Base-by-base conservation (phyloP, 2,329 filamentous ascomycete genomes). In the Hymenoscyphus occultus region DNA sequence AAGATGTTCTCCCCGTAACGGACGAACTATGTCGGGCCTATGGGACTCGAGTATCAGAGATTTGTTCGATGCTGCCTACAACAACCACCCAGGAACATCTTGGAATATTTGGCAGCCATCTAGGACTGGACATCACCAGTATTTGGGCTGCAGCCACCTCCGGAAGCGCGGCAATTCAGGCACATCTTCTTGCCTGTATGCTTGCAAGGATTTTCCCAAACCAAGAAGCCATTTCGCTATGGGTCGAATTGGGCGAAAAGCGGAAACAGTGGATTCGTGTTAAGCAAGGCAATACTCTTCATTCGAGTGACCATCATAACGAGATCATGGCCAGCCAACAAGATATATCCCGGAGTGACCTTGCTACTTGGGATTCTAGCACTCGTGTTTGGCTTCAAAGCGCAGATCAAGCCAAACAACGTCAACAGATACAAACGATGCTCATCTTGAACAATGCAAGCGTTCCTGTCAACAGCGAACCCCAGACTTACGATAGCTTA, bases 81-180 rank as follows among this genome's bases (percentile, higher is more conserved):
- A 60, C 66, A 60, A 59, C 60, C 5, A 16, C n/a, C 5, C 16
- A 61, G 22, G 31, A 28, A 69, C 3, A 68, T 65, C 61, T 40
- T 19, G 64, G 67, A 0, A 62, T 68, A 0, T 76, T 78, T 54
- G 57, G 62, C 0, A 63, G 57, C 5, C 65, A 72, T 54, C 48
- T 67, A n/a, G 75, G 75, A 1, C 57, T 67, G 7, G 75, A 77
- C 60, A 69, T 59, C 1, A 73, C 74, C 0, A 68, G 63, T 5
- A 73, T 77, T 13, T 77, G 74, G 74, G 75, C 75, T 0, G 74
- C 74, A 1, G 74, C 73, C 4, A 77, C 75, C 1, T 76, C 75
- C 14, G 70, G 72, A 9, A 59, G 51, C 3, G 58, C 56, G 1
- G 71, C 75, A 5, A 67, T 77, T 19, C 45, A 65, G 0, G 64